Conservation (phyloP, 2,329 filamentous ascomycete genomes). For the Neonectria coccinea region DNA sequence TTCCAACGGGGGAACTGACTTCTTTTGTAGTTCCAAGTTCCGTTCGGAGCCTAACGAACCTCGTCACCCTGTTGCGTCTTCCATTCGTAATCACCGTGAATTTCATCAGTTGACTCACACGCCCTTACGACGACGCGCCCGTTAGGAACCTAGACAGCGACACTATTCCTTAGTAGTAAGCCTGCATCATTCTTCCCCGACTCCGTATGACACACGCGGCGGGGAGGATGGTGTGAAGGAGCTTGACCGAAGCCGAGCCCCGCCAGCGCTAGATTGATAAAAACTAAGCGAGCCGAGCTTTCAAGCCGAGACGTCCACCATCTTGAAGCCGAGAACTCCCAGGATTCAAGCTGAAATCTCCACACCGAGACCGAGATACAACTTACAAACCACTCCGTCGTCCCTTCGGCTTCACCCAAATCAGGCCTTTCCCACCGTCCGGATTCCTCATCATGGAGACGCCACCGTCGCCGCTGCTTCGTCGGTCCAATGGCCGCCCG, state of each 20-base stretch:
- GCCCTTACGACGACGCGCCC: conserved; percentile 31
- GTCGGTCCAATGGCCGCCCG: conserved; percentile 46
- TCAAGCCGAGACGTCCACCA: conserved; percentile 22
- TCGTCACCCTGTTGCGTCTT: conserved; percentile 2
- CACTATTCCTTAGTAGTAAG: conserved; percentile 28
- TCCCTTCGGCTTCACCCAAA: conserved; percentile 22
- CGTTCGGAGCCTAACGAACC: neutral
- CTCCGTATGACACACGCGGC: conserved; percentile 39
- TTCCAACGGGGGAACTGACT: neutral
- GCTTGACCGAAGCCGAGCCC: conserved; percentile 17
- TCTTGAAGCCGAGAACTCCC: no score
- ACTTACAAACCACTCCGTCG: conserved; percentile 17
- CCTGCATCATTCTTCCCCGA: conserved; percentile 27
- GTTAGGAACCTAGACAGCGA: neutral
- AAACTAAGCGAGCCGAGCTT: conserved; percentile 16
- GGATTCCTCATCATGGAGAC: conserved; percentile 29
- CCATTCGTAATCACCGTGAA: conserved; percentile 7
- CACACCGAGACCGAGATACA: conserved; percentile 8
- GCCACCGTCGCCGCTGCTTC: conserved; percentile 34
- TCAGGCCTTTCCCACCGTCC: neutral
- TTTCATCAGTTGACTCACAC: conserved; percentile 37
- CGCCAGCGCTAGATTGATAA: neutral
- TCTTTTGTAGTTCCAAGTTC: conserved; percentile 30
- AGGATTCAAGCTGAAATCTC: conserved; percentile 27
- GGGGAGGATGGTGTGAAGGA: neutral